Base-by-base conservation (phyloP, 495 filamentous ascomycete genomes). In the Aspergillus haitiensis region DNA sequence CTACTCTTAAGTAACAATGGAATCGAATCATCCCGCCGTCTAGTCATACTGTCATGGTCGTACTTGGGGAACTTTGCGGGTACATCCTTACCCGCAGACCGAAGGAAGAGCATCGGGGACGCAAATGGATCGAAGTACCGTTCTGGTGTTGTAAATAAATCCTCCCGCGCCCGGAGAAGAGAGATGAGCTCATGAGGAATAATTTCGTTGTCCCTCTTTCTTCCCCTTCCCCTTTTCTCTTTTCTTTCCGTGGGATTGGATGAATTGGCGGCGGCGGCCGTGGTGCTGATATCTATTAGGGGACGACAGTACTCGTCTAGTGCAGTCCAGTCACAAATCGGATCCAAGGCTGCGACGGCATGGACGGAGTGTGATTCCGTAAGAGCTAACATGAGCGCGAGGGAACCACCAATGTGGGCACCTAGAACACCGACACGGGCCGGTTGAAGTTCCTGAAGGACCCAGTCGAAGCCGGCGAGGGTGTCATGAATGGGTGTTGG, bases 91-190 rank as follows among this genome's bases (percentile, higher is more conserved):
- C 75, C 78, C 0, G 81, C 62, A 0, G 81, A 79, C 32, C 84
- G 77, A 40, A 86, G 81, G 64, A 85, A 85, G 5, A 84, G 72
- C 7, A 83, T 70, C 0, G 84, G 84, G 6, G 82, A 85, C 1
- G 84, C 84, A 62, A 87, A 86, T 1, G 82, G 71, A 59, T 86
- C 84, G 45, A 84, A 84, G 63, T 74, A 83, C 12, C 76, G 62
- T 54, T 81, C 78, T 7, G 78, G 74, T 3, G 70, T 75, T 3
- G 65, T 21, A 63, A 87, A 87, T 21, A 81, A 66, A 3, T 59
- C 18, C 16, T 71, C 65, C 11, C 81, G 72, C 2, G 75, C 75
- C n/a, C 70, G 33, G 1, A 77, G 70, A 5, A 77, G 72, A 0
- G 69, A 67, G 6, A 76, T 58, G 8, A 80, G 64, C 37, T 75